Conservation (phyloP, 805 yeast species). For the Starmerella khaoyaiensis region DNA sequence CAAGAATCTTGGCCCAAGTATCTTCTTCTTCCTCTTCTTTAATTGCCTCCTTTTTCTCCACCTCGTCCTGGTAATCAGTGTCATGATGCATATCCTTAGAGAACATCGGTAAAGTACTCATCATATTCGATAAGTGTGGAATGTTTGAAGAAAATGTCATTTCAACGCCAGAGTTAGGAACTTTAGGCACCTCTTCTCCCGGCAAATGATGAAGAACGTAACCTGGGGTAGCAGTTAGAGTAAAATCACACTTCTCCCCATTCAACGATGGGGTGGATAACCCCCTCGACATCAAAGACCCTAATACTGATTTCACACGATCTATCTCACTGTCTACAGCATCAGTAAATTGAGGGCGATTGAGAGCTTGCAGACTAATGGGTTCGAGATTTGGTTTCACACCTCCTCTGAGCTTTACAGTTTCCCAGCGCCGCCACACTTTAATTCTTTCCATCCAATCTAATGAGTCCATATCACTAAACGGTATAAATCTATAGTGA, state of each 20-base stretch:
- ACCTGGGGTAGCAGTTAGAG: constrained; percentile 27
- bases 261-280: neutral
- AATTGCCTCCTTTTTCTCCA: neutral
- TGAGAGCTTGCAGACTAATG: neutral
- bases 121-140: constrained; percentile 21
- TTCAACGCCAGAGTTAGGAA: constrained; percentile 16
- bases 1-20: constrained; percentile 3
- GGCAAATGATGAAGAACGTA: constrained; percentile 21
- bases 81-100: constrained; percentile 19
- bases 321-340: neutral
- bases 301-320: neutral
- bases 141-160: constrained; percentile 24
- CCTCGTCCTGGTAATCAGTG: neutral
- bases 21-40: neutral
- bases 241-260: constrained; percentile 7
- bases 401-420: constrained; percentile 3
- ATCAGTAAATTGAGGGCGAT: neutral
- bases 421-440: constrained; percentile 22
- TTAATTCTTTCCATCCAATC: constrained; percentile 23
- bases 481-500: constrained; percentile 9
- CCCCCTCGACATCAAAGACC: neutral
- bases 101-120: constrained; percentile 21
- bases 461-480: constrained; percentile 21
- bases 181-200: neutral
- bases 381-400: neutral